Evolutionary conservation across 371 early-diverging fungal genomes (phyloP).

Genomic region (Apophysomyces sp.): DNA sequence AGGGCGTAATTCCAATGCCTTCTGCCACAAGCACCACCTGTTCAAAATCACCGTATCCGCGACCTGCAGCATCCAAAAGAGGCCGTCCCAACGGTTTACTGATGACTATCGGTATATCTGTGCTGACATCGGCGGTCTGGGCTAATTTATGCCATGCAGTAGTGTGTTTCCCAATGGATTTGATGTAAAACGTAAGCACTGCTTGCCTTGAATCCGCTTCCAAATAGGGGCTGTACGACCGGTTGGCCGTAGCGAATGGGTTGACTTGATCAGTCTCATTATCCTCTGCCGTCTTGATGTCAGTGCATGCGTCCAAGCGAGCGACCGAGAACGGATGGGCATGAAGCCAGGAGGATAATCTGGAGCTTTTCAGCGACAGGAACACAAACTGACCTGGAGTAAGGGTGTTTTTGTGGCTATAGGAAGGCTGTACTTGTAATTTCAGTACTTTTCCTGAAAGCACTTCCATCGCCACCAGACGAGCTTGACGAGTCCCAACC

Average conservation of each 20-base stretch:
- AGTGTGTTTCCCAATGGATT: conserved; percentile 23
- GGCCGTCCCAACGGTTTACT: conserved; percentile 33
- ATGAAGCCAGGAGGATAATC: conserved; percentile 2
- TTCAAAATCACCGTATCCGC: conserved; percentile 27
- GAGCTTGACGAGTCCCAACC: conserved; percentile 3
- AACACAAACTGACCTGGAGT: conserved; percentile 33
- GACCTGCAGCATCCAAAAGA: conserved; percentile 5
- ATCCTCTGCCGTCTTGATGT: not conserved
- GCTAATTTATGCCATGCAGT: conserved; percentile 9
- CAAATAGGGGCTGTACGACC: not conserved
- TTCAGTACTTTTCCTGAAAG: conserved; percentile 27
- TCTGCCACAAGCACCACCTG: conserved; percentile 34
- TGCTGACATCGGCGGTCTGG: not conserved
- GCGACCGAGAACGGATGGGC: conserved; percentile 43
- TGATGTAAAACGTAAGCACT: conserved; percentile 31
- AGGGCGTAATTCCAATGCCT: conserved; percentile 47
- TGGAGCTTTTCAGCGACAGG: conserved; percentile 16
- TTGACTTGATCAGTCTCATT: not conserved
- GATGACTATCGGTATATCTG: conserved; percentile 12
- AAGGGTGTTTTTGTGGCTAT: not conserved
- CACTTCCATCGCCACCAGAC: conserved; percentile 10
- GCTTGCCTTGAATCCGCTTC: conserved; percentile 2
- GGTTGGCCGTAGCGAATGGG: not conserved
- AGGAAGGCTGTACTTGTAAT: conserved; percentile 19
- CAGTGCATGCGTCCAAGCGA: conserved; percentile 13